Percentiles rank a stretch among this genome's conserved stretches.
Evolutionary conservation across 2,329 filamentous ascomycete species (phyloP).

Genomic region (Dactylellina cionopaga): DNA sequence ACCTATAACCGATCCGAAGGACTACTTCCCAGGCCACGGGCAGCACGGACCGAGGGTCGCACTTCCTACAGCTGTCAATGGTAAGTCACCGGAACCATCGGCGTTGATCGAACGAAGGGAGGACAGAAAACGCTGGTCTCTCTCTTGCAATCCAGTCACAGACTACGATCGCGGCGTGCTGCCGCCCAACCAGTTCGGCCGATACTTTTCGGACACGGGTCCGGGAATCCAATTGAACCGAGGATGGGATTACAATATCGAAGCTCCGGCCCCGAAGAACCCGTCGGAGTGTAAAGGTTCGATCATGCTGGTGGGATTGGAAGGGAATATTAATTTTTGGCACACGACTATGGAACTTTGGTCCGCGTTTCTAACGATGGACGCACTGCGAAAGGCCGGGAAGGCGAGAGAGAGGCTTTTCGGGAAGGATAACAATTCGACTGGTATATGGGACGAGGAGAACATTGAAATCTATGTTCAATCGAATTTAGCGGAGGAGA

Average conservation of each 20-base stretch:
- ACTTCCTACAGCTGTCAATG: background rate
- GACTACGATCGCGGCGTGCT: constrained; percentile 45
- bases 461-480: constrained; percentile 20
- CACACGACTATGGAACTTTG: constrained; percentile 58
- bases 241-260: constrained; percentile 24
- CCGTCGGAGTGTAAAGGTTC: constrained; percentile 36
- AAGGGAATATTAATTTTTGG: constrained; percentile 58
- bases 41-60: background rate
- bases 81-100: background rate
- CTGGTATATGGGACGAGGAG: constrained; percentile 3
- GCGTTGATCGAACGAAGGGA: background rate
- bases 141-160: background rate
- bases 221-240: constrained; percentile 51
- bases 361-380: constrained; percentile 56
- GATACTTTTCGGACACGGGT: constrained; percentile 56
- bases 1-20: background rate
- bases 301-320: constrained; percentile 56
- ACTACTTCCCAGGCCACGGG: constrained; percentile 2
- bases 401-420: constrained; percentile 53
- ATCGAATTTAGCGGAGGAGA: constrained; percentile 29
- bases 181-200: constrained; percentile 46
- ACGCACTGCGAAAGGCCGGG: constrained; percentile 54
- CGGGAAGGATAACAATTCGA: background rate
- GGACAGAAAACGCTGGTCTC: background rate
- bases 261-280: constrained; percentile 30